phyloP scores from a whole-genome alignment of 176 grass and related monocot species.

The Hyparrhenia diplandra region DNA sequence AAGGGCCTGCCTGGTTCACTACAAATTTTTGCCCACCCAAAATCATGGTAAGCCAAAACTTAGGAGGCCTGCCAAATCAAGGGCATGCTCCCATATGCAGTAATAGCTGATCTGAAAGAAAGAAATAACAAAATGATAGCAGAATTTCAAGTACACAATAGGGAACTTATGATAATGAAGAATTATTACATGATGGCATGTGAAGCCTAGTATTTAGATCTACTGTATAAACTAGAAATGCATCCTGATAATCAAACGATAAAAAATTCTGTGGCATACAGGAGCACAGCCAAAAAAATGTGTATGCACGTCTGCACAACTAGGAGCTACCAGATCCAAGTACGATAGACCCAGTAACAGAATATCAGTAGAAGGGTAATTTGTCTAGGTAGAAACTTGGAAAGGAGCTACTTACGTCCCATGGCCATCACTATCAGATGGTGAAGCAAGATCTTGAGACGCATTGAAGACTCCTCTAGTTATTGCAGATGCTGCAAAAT shows the following conservation, averaged over 20 bases:
- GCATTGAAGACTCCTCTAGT: slow-evolving; percentile 87
- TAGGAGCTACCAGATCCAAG: neutral
- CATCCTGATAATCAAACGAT: neutral
- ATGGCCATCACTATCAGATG: slow-evolving; percentile 94
- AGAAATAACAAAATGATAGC: neutral
- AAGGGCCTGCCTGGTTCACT: too few relatives aligned
- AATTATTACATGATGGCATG: neutral
- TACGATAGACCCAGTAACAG: neutral
- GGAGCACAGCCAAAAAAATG: neutral
- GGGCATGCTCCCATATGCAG: neutral
- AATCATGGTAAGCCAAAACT: too few relatives aligned
- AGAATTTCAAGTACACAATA: neutral
- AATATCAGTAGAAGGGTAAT: neutral
- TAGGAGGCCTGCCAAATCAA: too few relatives aligned
- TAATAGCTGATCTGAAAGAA: neutral
- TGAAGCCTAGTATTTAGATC: neutral
- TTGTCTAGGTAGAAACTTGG: neutral
- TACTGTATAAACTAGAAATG: neutral
- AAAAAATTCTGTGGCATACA: neutral
- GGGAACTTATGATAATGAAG: neutral
- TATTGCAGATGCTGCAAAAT: slow-evolving; percentile 99
- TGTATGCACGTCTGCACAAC: neutral
- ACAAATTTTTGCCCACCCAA: too few relatives aligned
- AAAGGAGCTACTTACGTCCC: slow-evolving; percentile 66
- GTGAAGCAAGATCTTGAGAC: slow-evolving; percentile 86